Evolutionary conservation across 2,329 filamentous ascomycete species (phyloP), one percentile per base, ranked within the genome.

Genomic region (Chaetomium sp.): DNA sequence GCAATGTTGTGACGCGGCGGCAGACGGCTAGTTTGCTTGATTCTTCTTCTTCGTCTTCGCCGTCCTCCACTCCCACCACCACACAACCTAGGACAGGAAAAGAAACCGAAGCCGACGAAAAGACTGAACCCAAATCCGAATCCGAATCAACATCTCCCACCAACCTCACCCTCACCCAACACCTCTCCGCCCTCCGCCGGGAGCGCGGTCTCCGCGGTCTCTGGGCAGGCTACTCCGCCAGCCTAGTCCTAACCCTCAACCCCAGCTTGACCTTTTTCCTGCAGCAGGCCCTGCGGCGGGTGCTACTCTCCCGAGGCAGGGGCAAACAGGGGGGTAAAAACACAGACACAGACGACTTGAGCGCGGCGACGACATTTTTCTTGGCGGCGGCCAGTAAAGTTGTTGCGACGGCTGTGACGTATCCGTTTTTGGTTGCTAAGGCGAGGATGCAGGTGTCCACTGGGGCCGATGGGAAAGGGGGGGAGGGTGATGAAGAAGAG

Each of bases 161-260:
- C 61, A 68, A 69, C 64, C 69, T 65, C 61, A 77, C 68, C 57
- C 76, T 82, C 4, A 64, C 69, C 34, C 77, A 86, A 50, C 88
- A 89, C 35, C 77, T 85, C 14, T 70, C 74, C 1, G 76, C 81
- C 43, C 91, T 95, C 57, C 72, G 75, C 42, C 66, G 74, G 1
- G 86, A 92, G 62, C 90, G 91, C 0, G 57, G 62, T 0, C 10
- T 91, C 8, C 67, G 75, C 45, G 90, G 89, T 2, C 86, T 96
- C 64, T 96, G 91, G 91, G 86, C 89, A 0, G 91, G 91, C 0
- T 95, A 95, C 69, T 89, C 87, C 19, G 89, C 90, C 1, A 86
- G 81, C 27, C 70, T 95, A 56, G 78, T 96, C 41, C 73, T 95
- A 50, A 91, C 91, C 0, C 76, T 95, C 34, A 96, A 96, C 65